phyloP scores from a whole-genome alignment of 2,329 filamentous ascomycete genomes.

The Xylariales sp. region DNA sequence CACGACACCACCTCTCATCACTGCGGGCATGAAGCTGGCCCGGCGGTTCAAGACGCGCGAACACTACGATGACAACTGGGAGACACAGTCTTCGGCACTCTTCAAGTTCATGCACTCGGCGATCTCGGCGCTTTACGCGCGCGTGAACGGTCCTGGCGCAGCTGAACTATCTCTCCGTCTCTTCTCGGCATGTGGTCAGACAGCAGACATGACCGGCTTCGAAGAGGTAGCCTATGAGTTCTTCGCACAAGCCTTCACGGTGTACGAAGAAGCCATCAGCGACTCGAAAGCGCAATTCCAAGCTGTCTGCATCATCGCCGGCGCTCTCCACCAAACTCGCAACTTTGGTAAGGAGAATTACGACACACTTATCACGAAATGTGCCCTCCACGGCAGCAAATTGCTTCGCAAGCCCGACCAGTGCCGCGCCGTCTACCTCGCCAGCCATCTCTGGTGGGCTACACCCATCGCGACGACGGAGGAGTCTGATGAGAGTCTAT shows the following conservation, averaged over 20 bases:
- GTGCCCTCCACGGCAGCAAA: conserved; percentile 93
- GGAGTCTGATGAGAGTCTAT: conserved; percentile 75
- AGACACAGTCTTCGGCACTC: conserved; percentile 64
- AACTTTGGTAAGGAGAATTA: conserved; percentile 97
- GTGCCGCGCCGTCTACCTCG: conserved; percentile 92
- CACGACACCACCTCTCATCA: conserved; percentile 89
- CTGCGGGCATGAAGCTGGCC: conserved; percentile 82
- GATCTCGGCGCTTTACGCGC: conserved; percentile 80
- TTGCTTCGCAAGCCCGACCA: conserved; percentile 96
- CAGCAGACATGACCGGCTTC: conserved; percentile 84
- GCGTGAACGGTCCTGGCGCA: conserved; percentile 70
- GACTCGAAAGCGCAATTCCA: conserved; percentile 98
- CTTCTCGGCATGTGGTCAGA: conserved; percentile 88
- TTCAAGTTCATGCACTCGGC: conserved; percentile 95
- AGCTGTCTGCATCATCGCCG: conserved; percentile 90
- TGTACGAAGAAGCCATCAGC: conserved; percentile 94
- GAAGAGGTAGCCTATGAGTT: conserved; percentile 98
- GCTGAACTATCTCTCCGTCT: conserved; percentile 85
- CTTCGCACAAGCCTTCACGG: conserved; percentile 95
- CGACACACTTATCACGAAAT: conserved; percentile 97
- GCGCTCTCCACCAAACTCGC: conserved; percentile 79
- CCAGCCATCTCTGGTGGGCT: conserved; percentile 97
- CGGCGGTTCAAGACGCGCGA: conserved; percentile 85
- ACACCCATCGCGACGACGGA: conserved; percentile 72
- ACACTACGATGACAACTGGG: conserved; percentile 67